A percentile compares a stretch with the other conserved stretches of the same genome.
Conservation (phyloP, 169 alveolate genomes). For the Cryptosporidium ryanae region DNA sequence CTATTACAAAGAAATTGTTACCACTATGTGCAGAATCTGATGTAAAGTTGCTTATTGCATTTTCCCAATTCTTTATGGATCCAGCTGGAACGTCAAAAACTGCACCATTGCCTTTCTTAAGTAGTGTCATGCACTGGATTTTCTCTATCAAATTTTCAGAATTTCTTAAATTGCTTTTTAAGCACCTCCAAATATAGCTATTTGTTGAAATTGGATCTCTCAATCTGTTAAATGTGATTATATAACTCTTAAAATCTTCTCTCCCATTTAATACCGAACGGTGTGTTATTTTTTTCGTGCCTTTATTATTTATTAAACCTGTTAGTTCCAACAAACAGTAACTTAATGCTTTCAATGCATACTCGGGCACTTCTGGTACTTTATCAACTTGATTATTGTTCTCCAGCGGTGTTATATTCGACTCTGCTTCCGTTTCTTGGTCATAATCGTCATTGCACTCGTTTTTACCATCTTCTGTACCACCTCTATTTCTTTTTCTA, state of each 20-base stretch:
- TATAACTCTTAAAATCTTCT: slow-evolving; percentile 75
- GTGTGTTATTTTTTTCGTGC: slow-evolving; percentile 19
- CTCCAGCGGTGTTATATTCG: neutral
- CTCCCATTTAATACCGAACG: slow-evolving; percentile 77
- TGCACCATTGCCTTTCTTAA: slow-evolving; percentile 68
- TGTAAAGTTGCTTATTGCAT: slow-evolving; percentile 41
- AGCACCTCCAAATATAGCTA: slow-evolving; percentile 64
- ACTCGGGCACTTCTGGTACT: slow-evolving; percentile 53
- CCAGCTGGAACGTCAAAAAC: slow-evolving; percentile 70
- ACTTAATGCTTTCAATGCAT: slow-evolving; percentile 38
- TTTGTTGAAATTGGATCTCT: slow-evolving; percentile 52
- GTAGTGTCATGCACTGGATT: slow-evolving; percentile 67
- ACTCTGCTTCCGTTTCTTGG: slow-evolving; percentile 28
- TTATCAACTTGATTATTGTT: slow-evolving; percentile 5
- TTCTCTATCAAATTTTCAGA: slow-evolving; percentile 57
- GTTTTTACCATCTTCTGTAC: neutral
- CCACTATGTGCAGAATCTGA: neutral
- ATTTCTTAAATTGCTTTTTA: slow-evolving; percentile 49
- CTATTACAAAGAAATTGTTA: slow-evolving; percentile 19
- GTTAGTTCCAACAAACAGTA: slow-evolving; percentile 50
- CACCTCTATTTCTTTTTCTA: slow-evolving; percentile 24
- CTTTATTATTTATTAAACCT: slow-evolving; percentile 40
- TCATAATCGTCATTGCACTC: neutral
- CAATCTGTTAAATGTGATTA: slow-evolving; percentile 40
- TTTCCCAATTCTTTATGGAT: slow-evolving; percentile 50